phyloP scores from a whole-genome alignment of 805 yeast genomes.

The Metschnikowia vanudenii region DNA sequence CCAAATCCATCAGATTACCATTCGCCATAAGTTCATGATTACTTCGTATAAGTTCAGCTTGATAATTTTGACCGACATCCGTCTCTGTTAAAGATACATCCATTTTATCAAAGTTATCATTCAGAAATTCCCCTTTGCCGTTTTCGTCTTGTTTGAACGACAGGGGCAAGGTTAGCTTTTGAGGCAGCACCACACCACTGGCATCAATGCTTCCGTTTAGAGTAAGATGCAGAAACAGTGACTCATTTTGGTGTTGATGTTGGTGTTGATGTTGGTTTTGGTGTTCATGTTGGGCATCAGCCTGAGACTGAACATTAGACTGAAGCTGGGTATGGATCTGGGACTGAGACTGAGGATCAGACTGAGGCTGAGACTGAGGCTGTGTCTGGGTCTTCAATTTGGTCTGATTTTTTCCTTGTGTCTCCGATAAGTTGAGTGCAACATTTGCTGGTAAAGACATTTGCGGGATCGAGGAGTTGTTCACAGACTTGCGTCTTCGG shows the following conservation, averaged over 20 bases:
- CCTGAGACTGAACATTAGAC: too few relatives aligned
- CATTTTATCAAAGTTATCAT: not conserved
- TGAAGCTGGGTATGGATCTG: too few relatives aligned
- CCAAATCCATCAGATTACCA: not conserved
- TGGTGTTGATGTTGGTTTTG: too few relatives aligned
- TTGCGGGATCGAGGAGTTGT: slow-evolving; percentile 8
- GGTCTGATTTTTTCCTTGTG: not conserved
- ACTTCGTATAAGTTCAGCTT: not conserved
- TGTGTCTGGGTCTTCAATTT: not conserved
- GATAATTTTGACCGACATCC: not conserved
- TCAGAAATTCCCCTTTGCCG: not conserved
- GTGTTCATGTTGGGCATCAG: too few relatives aligned
- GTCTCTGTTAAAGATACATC: not conserved
- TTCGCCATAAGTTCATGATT: not conserved
- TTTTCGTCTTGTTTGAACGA: not conserved
- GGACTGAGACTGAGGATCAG: too few relatives aligned
- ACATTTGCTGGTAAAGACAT: slow-evolving; percentile 1
- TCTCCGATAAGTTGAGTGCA: not conserved
- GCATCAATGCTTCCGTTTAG: not conserved
- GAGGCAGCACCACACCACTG: not conserved
- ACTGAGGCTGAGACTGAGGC: not conserved
- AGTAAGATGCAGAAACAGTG: slow-evolving; percentile 3
- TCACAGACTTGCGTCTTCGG: slow-evolving; percentile 15
- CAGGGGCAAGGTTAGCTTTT: slow-evolving; percentile 2
- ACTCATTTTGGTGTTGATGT: not conserved